phyloP scores from a whole-genome alignment of 2,329 filamentous ascomycete species.

The Diaporthe vexans region DNA sequence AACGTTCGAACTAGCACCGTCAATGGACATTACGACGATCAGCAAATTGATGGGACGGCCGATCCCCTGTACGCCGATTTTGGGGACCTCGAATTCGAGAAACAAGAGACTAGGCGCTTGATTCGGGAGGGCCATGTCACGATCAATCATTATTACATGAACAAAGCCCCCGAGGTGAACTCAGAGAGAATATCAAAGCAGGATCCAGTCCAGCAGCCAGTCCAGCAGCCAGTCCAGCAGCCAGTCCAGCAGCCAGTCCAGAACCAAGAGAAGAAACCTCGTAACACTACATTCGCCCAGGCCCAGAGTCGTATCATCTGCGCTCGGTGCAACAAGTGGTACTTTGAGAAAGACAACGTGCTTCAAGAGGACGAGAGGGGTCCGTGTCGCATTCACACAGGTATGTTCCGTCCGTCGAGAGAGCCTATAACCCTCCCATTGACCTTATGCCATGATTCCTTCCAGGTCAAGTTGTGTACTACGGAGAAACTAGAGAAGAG shows the following conservation, averaged over 20 bases:
- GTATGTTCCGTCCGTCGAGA: not conserved
- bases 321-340: not conserved
- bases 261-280: no score
- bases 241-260: no score
- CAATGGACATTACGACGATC: not conserved
- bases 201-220: no score
- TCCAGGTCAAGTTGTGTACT: not conserved
- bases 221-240: no score
- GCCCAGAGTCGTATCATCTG: not conserved
- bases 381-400: not conserved
- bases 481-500: not conserved
- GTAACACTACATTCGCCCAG: no score
- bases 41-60: not conserved
- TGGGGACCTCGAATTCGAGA: not conserved
- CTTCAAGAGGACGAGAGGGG: not conserved
- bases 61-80: not conserved
- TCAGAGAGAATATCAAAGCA: not conserved
- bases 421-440: not conserved
- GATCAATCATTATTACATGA: slow-evolving; percentile 17
- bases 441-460: not conserved
- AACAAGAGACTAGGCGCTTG: not conserved
- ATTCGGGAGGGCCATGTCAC: not conserved
- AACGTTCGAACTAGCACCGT: not conserved
- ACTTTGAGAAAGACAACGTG: not conserved
- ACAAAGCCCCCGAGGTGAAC: not conserved